A percentile compares a stretch with the other conserved stretches of the same genome.
phyloP scores from a whole-genome alignment of 2,329 filamentous ascomycete genomes.

The Colletotrichum sansevieriae region DNA sequence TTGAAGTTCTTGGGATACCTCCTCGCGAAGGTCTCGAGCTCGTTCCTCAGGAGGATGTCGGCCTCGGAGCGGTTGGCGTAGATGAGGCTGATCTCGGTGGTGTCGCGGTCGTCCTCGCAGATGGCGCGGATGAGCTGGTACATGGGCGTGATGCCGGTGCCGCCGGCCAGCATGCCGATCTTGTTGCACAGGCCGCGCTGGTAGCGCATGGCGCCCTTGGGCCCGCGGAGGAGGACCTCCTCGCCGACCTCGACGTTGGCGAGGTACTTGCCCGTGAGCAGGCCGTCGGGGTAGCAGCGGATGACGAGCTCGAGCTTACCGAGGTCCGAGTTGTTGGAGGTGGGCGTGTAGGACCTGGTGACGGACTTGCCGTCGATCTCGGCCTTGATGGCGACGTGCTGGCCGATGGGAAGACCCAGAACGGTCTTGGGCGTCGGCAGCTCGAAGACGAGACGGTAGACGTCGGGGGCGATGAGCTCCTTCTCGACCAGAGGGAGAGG shows the following conservation, averaged over 20 bases:
- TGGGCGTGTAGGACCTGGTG: conserved; percentile 66
- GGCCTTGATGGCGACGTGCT: conserved; percentile 67
- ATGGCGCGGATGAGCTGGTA: conserved; percentile 69
- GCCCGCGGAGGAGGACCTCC: conserved; percentile 64
- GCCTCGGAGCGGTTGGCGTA: conserved; percentile 71
- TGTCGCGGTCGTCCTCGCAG: conserved; percentile 70
- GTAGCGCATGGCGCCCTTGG: conserved; percentile 70
- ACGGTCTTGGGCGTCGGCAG: conserved; percentile 59
- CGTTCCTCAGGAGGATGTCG: conserved; percentile 69
- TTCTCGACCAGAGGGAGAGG: conserved; percentile 59
- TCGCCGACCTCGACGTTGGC: conserved; percentile 61
- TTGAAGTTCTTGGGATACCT: conserved; percentile 66
- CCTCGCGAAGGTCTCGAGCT: conserved; percentile 67
- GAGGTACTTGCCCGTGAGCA: conserved; percentile 64
- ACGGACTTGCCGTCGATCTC: conserved; percentile 60
- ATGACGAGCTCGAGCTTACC: conserved; percentile 65
- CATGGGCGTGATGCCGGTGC: conserved; percentile 52
- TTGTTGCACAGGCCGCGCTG: conserved; percentile 54
- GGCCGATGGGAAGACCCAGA: conserved; percentile 68
- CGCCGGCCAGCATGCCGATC: conserved; percentile 68
- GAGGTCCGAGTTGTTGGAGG: conserved; percentile 63
- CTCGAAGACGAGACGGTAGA: conserved; percentile 61
- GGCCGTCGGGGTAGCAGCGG: conserved; percentile 64
- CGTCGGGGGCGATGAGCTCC: conserved; percentile 55
- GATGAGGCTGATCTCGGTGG: conserved; percentile 67